Evolutionary conservation across 257 asterid genomes (phyloP), one percentile per base, ranked within the genome.

Genomic region (Solanum boliviense): DNA sequence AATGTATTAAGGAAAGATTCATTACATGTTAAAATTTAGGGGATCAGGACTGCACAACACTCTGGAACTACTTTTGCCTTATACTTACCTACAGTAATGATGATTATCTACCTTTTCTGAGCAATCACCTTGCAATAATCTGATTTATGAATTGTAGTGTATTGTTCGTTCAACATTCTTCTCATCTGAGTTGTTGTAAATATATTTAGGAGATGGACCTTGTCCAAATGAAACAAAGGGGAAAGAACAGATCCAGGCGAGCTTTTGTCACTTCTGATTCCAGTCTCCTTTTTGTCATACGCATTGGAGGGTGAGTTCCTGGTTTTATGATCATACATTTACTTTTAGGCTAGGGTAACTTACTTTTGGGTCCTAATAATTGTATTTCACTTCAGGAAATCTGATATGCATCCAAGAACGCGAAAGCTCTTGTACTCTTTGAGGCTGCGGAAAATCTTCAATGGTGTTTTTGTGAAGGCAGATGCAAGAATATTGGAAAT

Each of bases 381-480:
- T n/a, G 16, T 88, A 27, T 39, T 52, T 70, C 11, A 56, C 87
- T 90, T 73, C 94, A 97, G 99, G 60, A 97, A 95, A 92, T 91
- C 91, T 88, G 99, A 95, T 75, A 93, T 97, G 97, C 97, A 93
- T 86, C 95, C 98, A 3, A 91, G 86, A 68, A 94, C 98, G 5
- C 90, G 97, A 41, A 95, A 95, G 91, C 20, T 91, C 82, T 79
- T 97, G 87, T 88, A 95, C 90, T 92, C 98, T 13, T 90, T 97
- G 96, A 92, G 96, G 83, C 88, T 97, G 90, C 90, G 96, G 90
- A 95, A 91, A 90, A 86, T 93, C 34, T 93, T 93, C 89, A 89
- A 74, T 85, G 99, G 99, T 38, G 99, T 95, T 36, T 97, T 97
- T 93, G 95, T 95, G 23, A 92, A 92, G 93, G 98, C 94, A 78